Evolutionary conservation across 768 basidiomycete species (phyloP), one percentile per base, ranked within the genome.

Genomic region (Xerocomus potaroensis): DNA sequence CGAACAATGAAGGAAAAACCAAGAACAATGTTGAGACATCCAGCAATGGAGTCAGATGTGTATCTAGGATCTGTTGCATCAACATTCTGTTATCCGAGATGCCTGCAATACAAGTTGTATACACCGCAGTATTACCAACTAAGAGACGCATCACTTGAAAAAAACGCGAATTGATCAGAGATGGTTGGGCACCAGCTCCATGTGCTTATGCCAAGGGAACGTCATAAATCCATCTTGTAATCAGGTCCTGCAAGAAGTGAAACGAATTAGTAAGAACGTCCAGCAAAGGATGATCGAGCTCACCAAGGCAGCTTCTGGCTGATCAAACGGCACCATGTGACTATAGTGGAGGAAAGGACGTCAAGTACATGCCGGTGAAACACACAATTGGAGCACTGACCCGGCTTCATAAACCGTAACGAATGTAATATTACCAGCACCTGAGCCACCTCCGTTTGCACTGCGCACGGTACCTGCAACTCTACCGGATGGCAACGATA

Each of bases 261-360:
- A 23, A 16, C 18, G 27, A 22, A 18, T 48, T 10, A 34, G 39
- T 14, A 21, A 24, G 24, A 8, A 29, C 8, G 14, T 47, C 41
- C 26, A 16, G 30, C 4, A 14, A 16, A 21, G 2, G 32, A 48
- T 5, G 24, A 61, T n/a, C n/a, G n/a, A n/a, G n/a, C 82, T 40
- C 57, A 85, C 91, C 62, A 91, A 69, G 36, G 91, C 81, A 32
- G 83, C 92, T 58, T 89, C 87, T 1, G 92, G 87, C 60, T 94
- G 91, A 66, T 97, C 91, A 59, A 76, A 83, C 5, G 92, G 91
- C 8, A 90, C 90, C 91, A 92, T 87, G 62, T 91, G 89, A 29
- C 88, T 89, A 50, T 51, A 27, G 36, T 30, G n/a, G n/a, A n/a
- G n/a, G 45, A 38, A 32, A 45, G 41, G n/a, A 23, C 46, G n/a